Percentiles rank a stretch among this genome's conserved stretches.
phyloP scores from a whole-genome alignment of 768 basidiomycete species.

The Boletus vermiculosoides region DNA sequence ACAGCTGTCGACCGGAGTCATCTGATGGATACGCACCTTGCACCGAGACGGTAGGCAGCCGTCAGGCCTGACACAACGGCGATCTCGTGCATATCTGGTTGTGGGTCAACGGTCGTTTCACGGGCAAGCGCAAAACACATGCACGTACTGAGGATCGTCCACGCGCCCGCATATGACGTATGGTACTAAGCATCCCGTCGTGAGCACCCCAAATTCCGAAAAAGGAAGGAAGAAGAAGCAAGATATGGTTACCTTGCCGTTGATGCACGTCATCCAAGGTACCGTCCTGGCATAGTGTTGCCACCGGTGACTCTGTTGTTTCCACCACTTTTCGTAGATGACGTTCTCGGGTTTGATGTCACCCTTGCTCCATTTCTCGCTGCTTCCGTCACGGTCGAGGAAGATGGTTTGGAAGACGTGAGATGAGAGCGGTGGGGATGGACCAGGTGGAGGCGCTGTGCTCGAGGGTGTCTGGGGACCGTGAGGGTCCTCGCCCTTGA shows the following conservation, averaged over 20 bases:
- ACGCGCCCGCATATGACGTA: constrained; percentile 1
- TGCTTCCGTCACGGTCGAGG: background rate
- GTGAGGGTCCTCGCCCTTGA: background rate
- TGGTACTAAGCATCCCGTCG: background rate
- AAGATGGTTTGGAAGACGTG: constrained; percentile 2
- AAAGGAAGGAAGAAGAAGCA: background rate
- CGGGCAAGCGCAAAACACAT: background rate
- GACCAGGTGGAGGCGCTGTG: background rate
- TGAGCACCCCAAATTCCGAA: background rate
- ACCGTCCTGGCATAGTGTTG: background rate
- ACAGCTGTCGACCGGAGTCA: background rate
- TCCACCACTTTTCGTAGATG: background rate
- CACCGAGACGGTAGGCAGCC: background rate
- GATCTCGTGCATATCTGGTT: constrained; percentile 3
- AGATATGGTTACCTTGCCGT: background rate
- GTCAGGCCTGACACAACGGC: background rate
- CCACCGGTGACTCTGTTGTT: background rate
- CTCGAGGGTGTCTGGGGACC: background rate
- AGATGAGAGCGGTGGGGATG: background rate
- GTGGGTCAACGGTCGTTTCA: background rate
- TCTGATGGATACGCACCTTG: background rate
- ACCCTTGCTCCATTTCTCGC: background rate
- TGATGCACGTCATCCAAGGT: background rate
- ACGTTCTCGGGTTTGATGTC: background rate
- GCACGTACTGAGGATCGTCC: background rate